These are phyloP conservation scores for Bretschneidera sinensis DNA, from an alignment of 345 rosid genomes.

Conservation along the genomic window DNA sequence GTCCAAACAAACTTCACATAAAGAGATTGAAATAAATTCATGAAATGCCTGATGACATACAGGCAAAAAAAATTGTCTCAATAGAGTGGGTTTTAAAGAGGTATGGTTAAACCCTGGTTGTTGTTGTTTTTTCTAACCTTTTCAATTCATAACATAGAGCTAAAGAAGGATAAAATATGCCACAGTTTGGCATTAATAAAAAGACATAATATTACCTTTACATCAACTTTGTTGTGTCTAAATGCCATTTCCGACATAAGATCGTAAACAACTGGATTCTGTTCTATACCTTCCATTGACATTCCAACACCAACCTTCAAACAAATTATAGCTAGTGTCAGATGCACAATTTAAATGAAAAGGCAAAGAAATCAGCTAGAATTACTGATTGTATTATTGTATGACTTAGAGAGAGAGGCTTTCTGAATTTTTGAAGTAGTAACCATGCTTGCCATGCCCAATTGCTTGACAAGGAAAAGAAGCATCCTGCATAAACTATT, in stretches of 20 bases:
- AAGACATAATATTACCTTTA: constrained; percentile 38
- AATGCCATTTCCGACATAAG: constrained; percentile 82
- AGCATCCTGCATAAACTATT: no score
- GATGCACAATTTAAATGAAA: neutral
- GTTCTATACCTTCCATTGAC: constrained; percentile 85
- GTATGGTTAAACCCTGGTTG: neutral
- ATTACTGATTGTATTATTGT: neutral
- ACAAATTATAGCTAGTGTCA: constrained; percentile 11
- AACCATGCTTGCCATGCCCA: no score
- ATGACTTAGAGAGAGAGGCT: no score
- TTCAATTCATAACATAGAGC: neutral
- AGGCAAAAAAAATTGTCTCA: neutral
- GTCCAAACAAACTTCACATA: no score
- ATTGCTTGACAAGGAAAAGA: no score
- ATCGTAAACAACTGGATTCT: constrained; percentile 70
- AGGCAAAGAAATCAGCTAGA: neutral
- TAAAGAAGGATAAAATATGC: neutral
- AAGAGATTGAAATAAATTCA: no score
- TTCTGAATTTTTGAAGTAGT: no score
- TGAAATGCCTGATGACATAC: neutral
- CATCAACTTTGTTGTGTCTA: constrained; percentile 49
- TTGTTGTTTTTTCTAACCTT: neutral
- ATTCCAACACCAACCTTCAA: constrained; percentile 73
- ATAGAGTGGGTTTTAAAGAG: neutral
- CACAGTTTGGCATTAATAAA: neutral